Percentiles rank a stretch among this genome's conserved stretches.
Evolutionary conservation across 73 alveolate species (phyloP).

Genomic region (Diophrys appendiculata): DNA sequence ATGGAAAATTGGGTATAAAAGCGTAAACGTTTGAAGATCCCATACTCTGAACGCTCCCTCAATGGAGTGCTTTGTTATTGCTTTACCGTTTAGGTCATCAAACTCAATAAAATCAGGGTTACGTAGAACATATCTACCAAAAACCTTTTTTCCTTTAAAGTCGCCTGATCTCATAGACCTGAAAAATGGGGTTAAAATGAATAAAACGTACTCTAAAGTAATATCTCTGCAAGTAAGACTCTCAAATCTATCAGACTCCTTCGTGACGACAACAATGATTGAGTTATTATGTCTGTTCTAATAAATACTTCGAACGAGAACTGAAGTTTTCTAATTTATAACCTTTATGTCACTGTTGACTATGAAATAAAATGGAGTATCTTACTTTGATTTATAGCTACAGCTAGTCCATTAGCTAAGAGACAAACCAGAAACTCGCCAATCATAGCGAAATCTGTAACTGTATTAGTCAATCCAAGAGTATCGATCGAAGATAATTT

Average conservation of each 20-base stretch:
- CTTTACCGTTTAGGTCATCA: slow-evolving; percentile 51
- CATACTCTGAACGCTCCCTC: slow-evolving; percentile 55
- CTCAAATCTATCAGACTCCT: slow-evolving; percentile 34
- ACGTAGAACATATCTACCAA: slow-evolving; percentile 36
- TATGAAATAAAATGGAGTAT: no score
- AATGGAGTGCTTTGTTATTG: slow-evolving; percentile 45
- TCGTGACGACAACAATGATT: slow-evolving; percentile 37
- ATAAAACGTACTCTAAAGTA: slow-evolving; percentile 2
- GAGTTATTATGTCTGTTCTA: slow-evolving; percentile 45
- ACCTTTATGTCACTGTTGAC: neutral
- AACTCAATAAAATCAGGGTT: slow-evolving; percentile 65
- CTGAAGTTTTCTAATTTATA: neutral
- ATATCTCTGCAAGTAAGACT: slow-evolving; percentile 41
- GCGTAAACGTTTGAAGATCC: slow-evolving; percentile 31
- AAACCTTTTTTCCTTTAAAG: slow-evolving; percentile 1
- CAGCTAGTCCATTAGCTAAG: neutral
- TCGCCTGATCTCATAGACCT: neutral
- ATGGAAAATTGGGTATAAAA: slow-evolving; percentile 29
- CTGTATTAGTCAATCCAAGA: no score
- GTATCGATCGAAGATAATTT: no score
- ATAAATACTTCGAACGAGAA: slow-evolving; percentile 38
- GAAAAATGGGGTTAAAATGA: neutral
- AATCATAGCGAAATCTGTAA: neutral
- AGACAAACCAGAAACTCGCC: neutral
- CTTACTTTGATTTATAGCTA: neutral